Base-by-base conservation (phyloP, 345 rosid species). In the Turritis glabra region DNA sequence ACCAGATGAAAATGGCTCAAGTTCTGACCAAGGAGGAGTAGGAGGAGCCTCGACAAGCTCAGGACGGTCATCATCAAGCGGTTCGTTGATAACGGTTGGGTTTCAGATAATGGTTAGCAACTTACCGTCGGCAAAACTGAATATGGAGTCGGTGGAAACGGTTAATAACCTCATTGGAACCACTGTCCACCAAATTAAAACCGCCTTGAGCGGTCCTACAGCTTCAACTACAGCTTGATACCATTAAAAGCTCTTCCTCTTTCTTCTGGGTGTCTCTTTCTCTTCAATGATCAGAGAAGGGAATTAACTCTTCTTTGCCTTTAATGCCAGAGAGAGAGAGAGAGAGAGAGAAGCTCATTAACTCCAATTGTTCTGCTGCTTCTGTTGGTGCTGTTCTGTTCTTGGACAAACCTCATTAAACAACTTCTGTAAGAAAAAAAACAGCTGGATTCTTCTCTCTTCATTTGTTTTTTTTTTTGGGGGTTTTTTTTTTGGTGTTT, bases 31-130 rank as follows among this genome's bases (percentile, higher is more conserved):
- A 66, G 86, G 91, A 7, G 74, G 91, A 5, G 40, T 11, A 62
- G 86, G 91, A 7, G 76, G 72, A 54, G 92, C 98, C 5, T 91
- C 98, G 1, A 84, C 92, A 0, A 91, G 95, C 82, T 86, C 92
- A 0, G 86, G 79, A 10, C 67, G 88, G 58, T 83, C 88, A 0
- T 72, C 73, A 17, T 21, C 69, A 43, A 70, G 85, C 8, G 94
- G 96, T 30, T 90, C 97, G 6, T 80, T 95, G 70, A 84, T 95
- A 17, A 87, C 99, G 1, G 97, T 95, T 57, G 95, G 96, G 0
- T 95, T 95, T 77, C 99, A 95, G 84, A 95, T 95, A 76, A 81
- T 90, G 73, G 96, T 95, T 25, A 90, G 91, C 84, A 90, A 85
- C 82, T 68, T 87, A 78, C 99, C 97, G 41, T 85, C 97, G 1